Conservation (phyloP, 1,139 yeast genomes). For the Hansenula sp. region DNA sequence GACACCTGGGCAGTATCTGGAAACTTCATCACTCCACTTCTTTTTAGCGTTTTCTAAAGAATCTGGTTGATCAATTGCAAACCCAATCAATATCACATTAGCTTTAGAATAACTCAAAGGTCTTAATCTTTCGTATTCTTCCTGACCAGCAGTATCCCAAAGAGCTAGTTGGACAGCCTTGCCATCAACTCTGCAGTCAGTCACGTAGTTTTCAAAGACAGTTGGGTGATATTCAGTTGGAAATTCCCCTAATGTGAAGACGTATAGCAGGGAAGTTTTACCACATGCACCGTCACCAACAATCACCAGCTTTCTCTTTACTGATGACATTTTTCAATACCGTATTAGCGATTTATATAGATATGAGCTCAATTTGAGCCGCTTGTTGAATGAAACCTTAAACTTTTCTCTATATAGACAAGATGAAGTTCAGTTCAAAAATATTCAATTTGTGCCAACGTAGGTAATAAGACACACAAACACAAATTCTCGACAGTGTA, state of each 20-base stretch:
- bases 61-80: slow-evolving; percentile 67
- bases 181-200: slow-evolving; percentile 91
- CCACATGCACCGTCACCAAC: slow-evolving; percentile 98
- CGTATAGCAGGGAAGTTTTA: slow-evolving; percentile 85
- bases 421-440: too few relatives aligned
- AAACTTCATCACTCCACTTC: slow-evolving; percentile 73
- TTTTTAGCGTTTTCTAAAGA: slow-evolving; percentile 63
- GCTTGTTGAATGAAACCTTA: too few relatives aligned
- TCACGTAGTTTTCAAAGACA: slow-evolving; percentile 91
- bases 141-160: slow-evolving; percentile 98
- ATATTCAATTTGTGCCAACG: too few relatives aligned
- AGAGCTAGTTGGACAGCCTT: slow-evolving; percentile 83
- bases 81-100: slow-evolving; percentile 67
- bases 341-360: too few relatives aligned
- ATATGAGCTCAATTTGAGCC: too few relatives aligned
- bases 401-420: too few relatives aligned
- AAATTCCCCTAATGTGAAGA: slow-evolving; percentile 79
- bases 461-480: too few relatives aligned
- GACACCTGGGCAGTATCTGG: slow-evolving; percentile 60
- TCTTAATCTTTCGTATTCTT: slow-evolving; percentile 74
- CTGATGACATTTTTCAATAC: slow-evolving; percentile 24
- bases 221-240: slow-evolving; percentile 90
- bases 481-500: background rate
- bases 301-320: slow-evolving; percentile 77
- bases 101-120: slow-evolving; percentile 77